Conservation (phyloP, 75 land plant species). For the Adiantum capillusveneris region DNA sequence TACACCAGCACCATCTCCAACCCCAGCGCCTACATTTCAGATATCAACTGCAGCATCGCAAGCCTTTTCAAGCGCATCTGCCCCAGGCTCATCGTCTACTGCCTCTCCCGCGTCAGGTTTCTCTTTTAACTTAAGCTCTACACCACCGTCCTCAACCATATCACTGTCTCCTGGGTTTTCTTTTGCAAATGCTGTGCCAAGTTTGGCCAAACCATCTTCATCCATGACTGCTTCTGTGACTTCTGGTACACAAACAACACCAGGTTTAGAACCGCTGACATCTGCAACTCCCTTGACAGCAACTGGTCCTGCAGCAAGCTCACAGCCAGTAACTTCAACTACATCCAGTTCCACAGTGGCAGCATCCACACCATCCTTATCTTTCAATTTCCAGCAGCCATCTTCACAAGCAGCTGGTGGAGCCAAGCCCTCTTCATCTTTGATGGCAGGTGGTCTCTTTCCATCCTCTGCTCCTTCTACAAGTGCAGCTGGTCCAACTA, state of each 20-base stretch:
- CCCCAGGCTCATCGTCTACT: neutral
- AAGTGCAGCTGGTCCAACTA: too few relatives aligned
- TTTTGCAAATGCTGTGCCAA: neutral
- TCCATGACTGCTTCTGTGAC: constrained; percentile 7
- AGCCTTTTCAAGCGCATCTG: neutral
- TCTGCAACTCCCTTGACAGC: neutral
- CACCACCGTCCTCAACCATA: neutral
- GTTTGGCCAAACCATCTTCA: neutral
- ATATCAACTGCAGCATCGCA: neutral
- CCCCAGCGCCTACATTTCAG: neutral
- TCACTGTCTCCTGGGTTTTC: neutral
- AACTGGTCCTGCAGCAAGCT: constrained; percentile 7
- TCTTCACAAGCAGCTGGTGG: neutral
- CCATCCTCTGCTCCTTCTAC: too few relatives aligned
- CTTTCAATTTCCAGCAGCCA: neutral
- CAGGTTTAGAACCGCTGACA: constrained; percentile 5
- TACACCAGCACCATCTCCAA: neutral
- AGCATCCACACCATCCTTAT: constrained; percentile 11
- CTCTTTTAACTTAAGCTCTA: neutral
- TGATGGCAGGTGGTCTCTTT: too few relatives aligned
- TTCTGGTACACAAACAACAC: constrained; percentile 4
- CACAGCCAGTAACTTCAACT: constrained; percentile 5
- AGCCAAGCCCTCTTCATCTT: neutral
- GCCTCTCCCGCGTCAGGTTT: neutral
- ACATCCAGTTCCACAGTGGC: constrained; percentile 12